Base-by-base conservation (phyloP, 164 flowering plant species). In the Malania oleifera region DNA sequence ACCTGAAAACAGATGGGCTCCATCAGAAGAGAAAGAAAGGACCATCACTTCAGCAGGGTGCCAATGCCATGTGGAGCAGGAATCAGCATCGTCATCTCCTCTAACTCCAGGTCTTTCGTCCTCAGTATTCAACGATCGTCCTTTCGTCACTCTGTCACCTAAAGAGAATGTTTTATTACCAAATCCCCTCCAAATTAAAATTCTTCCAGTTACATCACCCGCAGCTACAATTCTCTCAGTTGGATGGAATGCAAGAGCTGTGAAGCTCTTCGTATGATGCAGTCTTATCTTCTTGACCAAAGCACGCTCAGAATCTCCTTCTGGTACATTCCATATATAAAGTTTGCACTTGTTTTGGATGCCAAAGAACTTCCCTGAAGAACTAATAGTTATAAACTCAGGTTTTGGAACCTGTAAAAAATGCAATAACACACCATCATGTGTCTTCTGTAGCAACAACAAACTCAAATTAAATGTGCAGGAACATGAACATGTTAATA, bases 51-150 rank as follows among this genome's bases (percentile, higher is more conserved):
- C 84, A 45, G 80, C 59, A 68, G 97, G 71, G 65, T 93, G 99
- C 99, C 99, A 93, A 62, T 93, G 99, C 96, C 92, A 86, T 54
- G 96, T 88, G 26, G 99, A 63, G 70, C 99, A 90, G 44, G 91
- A 86, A 39, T 90, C 96, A 56, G 96, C 92, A 83, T 93, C 97
- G 73, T 87, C 89, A 70, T 75, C 66, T 51, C 75, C 91, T 72
- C 90, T 77, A 45, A 87, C 90, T 27, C 95, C 97, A 56, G 97
- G 86, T 45, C 73, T 80, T 45, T 82, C 92, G 70, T 93, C 95
- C 34, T 67, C 78, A 59, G 57, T 55, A 46, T 63, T 69, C 59
- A 47, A 31, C 25, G 49, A 35, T 52, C 46, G 58, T 27, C 63
- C 74, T 51, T 61, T 56, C n/a, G 2, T 40, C 44, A 18, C 20